Percentiles rank a stretch among this genome's conserved stretches.
Conservation (phyloP, 371 early-diverging fungal genomes). For the Coemansia sp. region DNA sequence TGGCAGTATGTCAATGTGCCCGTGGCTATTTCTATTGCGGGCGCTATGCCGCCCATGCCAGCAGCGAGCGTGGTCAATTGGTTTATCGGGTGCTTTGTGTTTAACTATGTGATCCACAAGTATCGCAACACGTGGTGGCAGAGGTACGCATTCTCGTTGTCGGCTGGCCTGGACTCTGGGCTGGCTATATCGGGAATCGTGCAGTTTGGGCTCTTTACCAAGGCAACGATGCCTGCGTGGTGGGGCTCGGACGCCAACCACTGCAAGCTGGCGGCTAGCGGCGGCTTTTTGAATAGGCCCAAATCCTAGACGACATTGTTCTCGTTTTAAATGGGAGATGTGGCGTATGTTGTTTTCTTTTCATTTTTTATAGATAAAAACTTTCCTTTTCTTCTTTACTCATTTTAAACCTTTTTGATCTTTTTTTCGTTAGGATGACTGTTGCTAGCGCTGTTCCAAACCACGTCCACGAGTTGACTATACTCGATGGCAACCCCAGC, state of each 20-base stretch:
- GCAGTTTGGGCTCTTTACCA: conserved; percentile 44
- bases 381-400: too few relatives aligned
- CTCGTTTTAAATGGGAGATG: too few relatives aligned
- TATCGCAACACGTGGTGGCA: conserved; percentile 66
- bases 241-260: conserved; percentile 47
- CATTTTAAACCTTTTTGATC: too few relatives aligned
- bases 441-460: too few relatives aligned
- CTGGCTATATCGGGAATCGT: conserved; percentile 44
- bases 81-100: conserved; percentile 64
- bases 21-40: conserved; percentile 59
- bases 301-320: background rate
- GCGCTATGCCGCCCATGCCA: conserved; percentile 68
- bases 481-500: conserved; percentile 27
- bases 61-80: conserved; percentile 60
- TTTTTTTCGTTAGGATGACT: too few relatives aligned
- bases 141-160: conserved; percentile 68
- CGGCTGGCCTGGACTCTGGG: conserved; percentile 74
- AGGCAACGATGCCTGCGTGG: conserved; percentile 40
- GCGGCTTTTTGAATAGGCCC: conserved; percentile 31
- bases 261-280: conserved; percentile 39
- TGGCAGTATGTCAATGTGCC: conserved; percentile 64
- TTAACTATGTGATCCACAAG: conserved; percentile 61
- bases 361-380: background rate
- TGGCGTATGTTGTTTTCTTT: background rate
- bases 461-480: conserved; percentile 22